Base-by-base conservation (phyloP, 1,139 yeast genomes). In the Petasospora rhodanensis region DNA sequence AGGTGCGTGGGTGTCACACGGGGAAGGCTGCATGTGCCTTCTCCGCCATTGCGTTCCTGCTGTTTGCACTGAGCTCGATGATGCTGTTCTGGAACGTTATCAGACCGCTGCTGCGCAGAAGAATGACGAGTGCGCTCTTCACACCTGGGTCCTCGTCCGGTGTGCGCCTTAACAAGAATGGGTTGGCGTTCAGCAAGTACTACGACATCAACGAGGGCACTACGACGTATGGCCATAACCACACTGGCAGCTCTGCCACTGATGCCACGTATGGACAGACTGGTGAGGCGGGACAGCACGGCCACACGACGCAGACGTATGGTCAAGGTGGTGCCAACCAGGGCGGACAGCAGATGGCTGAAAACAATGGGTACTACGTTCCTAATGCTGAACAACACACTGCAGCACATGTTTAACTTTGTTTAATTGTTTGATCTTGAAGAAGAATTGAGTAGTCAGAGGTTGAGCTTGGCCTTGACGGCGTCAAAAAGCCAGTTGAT, bases 1-100 rank as follows among this genome's bases (percentile, higher is more conserved):
- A 31, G 20, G 22, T 36, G 16, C 29, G 18, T 12, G 53, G 53
- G 35, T 54, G 64, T 33, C 49, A 47, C 23, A 28, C 56, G 10
- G 50, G 54, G 11, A 53, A 58, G 34, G 56, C 62, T 7, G 45
- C 62, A 4, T 50, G 55, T 35, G 64, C 63, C 4, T 58, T 59
- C 41, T 50, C 59, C 4, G 61, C 57, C n/a, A 34, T 59, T 7
- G 28, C 51, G 2, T 55, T 51, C 36, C 31, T 52, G 5, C 34
- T 58, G 26, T 57, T 53, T 29, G 35, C 46, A 13, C 16, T 55
- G 8, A 41, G 52, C 14, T 24, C 51, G 7, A 22, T 49, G 14
- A 14, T 56, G n/a, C 31, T 58, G 15, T 50, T 46, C 26, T 35
- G 45, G 22, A 51, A 53, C 29, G 56, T 58, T n/a, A 31, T 55